Conservation (phyloP, 106 monocot species). For the Acanthochlamys bracteata region DNA sequence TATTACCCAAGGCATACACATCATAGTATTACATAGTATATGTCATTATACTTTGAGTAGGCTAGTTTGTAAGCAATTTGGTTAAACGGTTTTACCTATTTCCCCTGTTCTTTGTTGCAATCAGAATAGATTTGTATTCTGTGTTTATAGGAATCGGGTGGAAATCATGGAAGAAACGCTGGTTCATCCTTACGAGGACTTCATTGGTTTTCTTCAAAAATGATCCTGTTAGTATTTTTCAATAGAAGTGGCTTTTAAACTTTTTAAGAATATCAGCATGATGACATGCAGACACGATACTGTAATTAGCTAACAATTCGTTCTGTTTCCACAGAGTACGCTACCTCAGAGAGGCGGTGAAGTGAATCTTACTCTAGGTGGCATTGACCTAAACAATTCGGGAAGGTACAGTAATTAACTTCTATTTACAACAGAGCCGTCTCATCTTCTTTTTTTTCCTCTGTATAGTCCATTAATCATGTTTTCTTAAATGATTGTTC, state of each 20-base stretch:
- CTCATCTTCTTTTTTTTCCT: no score
- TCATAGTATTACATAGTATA: no score
- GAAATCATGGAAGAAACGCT: conserved; percentile 99
- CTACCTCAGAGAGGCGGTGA: conserved; percentile 90
- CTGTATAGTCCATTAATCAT: not conserved
- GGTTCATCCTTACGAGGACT: conserved; percentile 98
- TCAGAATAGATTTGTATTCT: not conserved
- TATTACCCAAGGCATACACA: no score
- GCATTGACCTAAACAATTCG: conserved; percentile 97
- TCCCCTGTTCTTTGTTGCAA: not conserved
- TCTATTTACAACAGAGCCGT: not conserved
- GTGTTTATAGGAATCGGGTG: conserved; percentile 79
- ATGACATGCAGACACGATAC: not conserved
- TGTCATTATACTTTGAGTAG: no score
- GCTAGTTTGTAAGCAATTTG: not conserved
- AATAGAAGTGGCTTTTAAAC: not conserved
- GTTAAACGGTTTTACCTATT: not conserved
- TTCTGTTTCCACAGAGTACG: conserved; percentile 51
- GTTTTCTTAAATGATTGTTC: not conserved
- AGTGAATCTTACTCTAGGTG: conserved; percentile 89
- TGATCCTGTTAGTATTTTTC: conserved; percentile 67
- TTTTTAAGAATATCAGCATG: not conserved
- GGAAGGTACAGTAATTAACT: conserved; percentile 53
- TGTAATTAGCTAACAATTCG: conserved; percentile 1
- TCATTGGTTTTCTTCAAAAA: conserved; percentile 98